Conservation (phyloP, 2,329 filamentous ascomycete species). For the Fusarium piperis region DNA sequence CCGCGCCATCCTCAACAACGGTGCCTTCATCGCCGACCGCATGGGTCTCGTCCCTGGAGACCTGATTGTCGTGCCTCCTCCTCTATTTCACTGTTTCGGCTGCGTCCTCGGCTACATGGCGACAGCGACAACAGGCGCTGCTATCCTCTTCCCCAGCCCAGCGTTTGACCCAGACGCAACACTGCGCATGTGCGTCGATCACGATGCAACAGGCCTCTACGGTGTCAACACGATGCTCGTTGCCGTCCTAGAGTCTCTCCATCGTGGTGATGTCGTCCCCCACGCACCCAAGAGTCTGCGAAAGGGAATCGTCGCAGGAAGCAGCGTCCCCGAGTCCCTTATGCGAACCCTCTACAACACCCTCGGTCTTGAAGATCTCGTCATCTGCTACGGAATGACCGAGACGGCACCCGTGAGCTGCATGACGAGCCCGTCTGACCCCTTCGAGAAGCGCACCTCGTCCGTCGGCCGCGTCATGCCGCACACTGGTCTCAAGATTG, state of each 20-base stretch:
- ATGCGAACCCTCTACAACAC: conserved; percentile 79
- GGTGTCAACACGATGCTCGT: conserved; percentile 95
- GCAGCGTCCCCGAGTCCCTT: conserved; percentile 81
- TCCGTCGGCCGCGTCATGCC: conserved; percentile 85
- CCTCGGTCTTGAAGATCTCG: conserved; percentile 82
- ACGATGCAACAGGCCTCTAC: conserved; percentile 74
- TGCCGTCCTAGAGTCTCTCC: conserved; percentile 83
- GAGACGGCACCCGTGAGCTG: conserved; percentile 82
- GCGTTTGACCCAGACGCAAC: conserved; percentile 84
- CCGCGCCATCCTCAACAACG: conserved; percentile 91
- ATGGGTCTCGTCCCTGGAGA: conserved; percentile 83
- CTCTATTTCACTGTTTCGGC: conserved; percentile 92
- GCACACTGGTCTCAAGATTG: conserved; percentile 81
- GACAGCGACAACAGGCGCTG: conserved; percentile 80
- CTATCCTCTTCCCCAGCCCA: conserved; percentile 86
- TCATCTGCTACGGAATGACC: conserved; percentile 97
- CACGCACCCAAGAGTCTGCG: conserved; percentile 58
- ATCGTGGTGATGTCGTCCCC: conserved; percentile 47
- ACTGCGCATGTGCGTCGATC: conserved; percentile 65
- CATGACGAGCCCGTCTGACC: conserved; percentile 85
- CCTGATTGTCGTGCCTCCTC: conserved; percentile 84
- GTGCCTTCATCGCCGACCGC: conserved; percentile 80
- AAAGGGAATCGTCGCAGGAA: conserved; percentile 93
- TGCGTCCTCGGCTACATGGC: conserved; percentile 96
- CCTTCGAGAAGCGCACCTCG: conserved; percentile 75